phyloP scores from a whole-genome alignment of 163 green algal species.

The Picocystis sp. region DNA sequence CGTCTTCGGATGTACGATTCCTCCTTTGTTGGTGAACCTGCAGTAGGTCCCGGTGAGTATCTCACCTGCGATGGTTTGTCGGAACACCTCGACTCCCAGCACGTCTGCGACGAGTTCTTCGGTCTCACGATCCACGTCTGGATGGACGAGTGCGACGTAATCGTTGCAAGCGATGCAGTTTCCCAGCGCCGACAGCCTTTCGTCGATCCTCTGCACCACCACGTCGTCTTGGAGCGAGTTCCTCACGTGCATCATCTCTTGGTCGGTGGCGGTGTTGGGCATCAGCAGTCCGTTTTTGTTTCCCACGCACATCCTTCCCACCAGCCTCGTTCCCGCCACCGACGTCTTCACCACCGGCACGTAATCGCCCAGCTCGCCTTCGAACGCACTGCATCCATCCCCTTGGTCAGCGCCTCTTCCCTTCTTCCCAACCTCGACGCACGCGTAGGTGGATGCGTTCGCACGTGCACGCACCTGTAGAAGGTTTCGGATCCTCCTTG shows the following conservation, averaged over 20 bases:
- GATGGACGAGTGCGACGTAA: slow-evolving; percentile 94
- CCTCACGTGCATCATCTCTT: slow-evolving; percentile 91
- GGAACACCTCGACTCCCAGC: slow-evolving; percentile 96
- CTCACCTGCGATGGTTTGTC: slow-evolving; percentile 85
- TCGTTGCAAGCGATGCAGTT: slow-evolving; percentile 99
- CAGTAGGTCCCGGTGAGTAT: slow-evolving; percentile 87
- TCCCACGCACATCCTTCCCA: slow-evolving; percentile 78
- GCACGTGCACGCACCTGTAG: slow-evolving; percentile 52
- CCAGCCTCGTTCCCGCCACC: slow-evolving; percentile 79
- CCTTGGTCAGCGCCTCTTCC: background rate
- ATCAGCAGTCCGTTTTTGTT: slow-evolving; percentile 97
- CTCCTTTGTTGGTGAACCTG: slow-evolving; percentile 85
- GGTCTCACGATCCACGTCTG: slow-evolving; percentile 91
- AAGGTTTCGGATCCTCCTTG: slow-evolving; percentile 91
- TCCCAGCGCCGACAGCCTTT: slow-evolving; percentile 91
- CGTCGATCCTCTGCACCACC: slow-evolving; percentile 90
- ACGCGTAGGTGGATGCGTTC: background rate
- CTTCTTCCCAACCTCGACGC: background rate
- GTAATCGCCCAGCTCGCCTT: slow-evolving; percentile 87
- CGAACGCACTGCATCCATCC: slow-evolving; percentile 64
- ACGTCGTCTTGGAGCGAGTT: slow-evolving; percentile 94
- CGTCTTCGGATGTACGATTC: slow-evolving; percentile 83
- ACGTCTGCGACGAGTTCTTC: slow-evolving; percentile 91
- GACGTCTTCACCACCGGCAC: slow-evolving; percentile 92
- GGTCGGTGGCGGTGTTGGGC: slow-evolving; percentile 86